Base-by-base conservation (phyloP, 169 alveolate genomes). In the Cryptosporidium xiaoi region DNA sequence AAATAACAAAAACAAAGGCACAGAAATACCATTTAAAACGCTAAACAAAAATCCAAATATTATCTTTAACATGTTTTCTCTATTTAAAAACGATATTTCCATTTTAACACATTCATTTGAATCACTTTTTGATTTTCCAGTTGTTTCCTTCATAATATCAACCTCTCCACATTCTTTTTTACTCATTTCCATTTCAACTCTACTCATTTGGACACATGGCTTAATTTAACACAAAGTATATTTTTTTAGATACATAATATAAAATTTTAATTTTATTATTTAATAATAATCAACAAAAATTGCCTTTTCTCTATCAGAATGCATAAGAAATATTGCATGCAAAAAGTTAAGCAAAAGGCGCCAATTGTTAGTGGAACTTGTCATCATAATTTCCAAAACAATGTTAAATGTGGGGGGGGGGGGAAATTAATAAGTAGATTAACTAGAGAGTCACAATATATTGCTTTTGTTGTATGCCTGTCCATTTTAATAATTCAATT, bases 1-100 rank as follows among this genome's bases (percentile, higher is more conserved):
- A 51, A 44, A 77, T 20, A 77, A 66, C 20, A 77, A 50, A 62
- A 77, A 77, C 51, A 77, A 31, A 29, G 87, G 87, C 18, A 34
- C 29, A 13, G 87, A 77, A 3, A 77, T 56, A 12, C 87, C 87
- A 62, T 64, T 77, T 20, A 77, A 27, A 10, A 62, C 20, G 40
- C 87, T 77, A 65, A 77, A 46, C 29, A 77, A 15, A 24, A 31
- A 40, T 16, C 87, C 87, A 13, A 77, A 24, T 31, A 33, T 24
- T n/a, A 69, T 16, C 24, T 66, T 40, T 15, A n/a, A n/a, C 12
- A 27, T 2, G 18, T 16, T 66, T 27, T 48, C 31, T 27, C 8
- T 18, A 20, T 55, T 66, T 18, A 66, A 66, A 50, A 66, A 66
- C 27, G 33, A 24, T 44, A 27, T 55, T 10, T 66, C 82, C 4